A percentile compares a stretch with the other conserved stretches of the same genome.
Evolutionary conservation across 2,329 filamentous ascomycete species (phyloP).

Genomic region (Acarospora socialis): DNA sequence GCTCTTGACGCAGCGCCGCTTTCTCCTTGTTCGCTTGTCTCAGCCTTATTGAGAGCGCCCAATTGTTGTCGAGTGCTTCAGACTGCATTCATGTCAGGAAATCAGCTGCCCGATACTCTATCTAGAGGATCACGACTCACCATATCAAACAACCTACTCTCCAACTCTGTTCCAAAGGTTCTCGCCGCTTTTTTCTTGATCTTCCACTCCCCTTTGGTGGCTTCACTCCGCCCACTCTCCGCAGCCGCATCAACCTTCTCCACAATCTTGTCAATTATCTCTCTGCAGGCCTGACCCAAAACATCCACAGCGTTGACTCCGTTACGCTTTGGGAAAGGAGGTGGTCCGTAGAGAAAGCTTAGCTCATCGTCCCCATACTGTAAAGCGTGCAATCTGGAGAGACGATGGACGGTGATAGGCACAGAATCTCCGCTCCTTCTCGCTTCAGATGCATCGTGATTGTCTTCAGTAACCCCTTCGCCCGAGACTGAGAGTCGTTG

Average conservation of each 20-base stretch:
- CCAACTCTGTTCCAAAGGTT: neutral
- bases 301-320: conserved; percentile 7
- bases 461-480: neutral
- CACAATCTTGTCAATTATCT: conserved; percentile 7
- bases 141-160: neutral
- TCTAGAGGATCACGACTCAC: neutral
- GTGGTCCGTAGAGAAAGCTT: neutral
- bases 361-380: neutral
- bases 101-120: neutral
- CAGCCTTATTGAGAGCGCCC: neutral
- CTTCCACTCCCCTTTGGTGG: neutral
- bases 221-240: neutral
- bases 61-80: neutral
- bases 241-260: neutral
- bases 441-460: neutral
- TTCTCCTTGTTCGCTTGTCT: neutral
- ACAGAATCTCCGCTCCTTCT: too few species aligned
- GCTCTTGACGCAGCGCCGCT: neutral
- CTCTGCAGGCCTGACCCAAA: conserved; percentile 9
- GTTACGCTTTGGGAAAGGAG: neutral
- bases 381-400: neutral
- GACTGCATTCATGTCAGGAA: neutral
- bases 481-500: neutral
- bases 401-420: conserved; percentile 9
- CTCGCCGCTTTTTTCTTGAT: neutral